A percentile compares a stretch with the other conserved stretches of the same genome.
phyloP scores from a whole-genome alignment of 2,329 filamentous ascomycete species.

The Colletotrichum higginsianum region DNA sequence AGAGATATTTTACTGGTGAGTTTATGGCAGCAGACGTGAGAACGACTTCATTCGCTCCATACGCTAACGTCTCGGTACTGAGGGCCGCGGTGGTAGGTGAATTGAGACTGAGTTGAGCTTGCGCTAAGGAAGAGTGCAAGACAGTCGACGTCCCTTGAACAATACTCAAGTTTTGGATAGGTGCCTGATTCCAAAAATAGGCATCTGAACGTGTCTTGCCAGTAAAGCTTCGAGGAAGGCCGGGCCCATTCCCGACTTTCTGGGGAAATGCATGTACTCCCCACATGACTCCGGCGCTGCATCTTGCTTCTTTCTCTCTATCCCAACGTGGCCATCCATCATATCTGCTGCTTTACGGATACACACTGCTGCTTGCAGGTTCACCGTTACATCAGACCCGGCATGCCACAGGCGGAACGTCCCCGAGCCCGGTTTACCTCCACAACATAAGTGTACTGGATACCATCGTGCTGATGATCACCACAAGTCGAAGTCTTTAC shows the following conservation, averaged over 20 bases:
- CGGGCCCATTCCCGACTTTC: not conserved
- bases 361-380: too few relatives aligned
- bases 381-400: not conserved
- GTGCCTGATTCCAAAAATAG: slow-evolving; percentile 12
- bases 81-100: not conserved
- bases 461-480: not conserved
- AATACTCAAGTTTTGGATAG: not conserved
- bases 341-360: not conserved
- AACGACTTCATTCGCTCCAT: not conserved
- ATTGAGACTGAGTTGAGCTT: not conserved
- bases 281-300: not conserved
- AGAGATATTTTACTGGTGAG: not conserved
- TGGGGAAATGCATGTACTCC: not conserved
- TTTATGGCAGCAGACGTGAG: not conserved
- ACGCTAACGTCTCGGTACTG: not conserved
- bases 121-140: not conserved
- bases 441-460: not conserved
- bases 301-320: not conserved
- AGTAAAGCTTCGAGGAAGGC: not conserved
- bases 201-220: not conserved
- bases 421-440: not conserved
- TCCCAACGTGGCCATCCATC: not conserved
- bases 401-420: not conserved
- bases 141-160: not conserved
- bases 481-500: not conserved